A percentile compares a stretch with the other conserved stretches of the same genome.
Evolutionary conservation across 441 rosid genomes (phyloP).

Genomic region (Gossypium laxum): DNA sequence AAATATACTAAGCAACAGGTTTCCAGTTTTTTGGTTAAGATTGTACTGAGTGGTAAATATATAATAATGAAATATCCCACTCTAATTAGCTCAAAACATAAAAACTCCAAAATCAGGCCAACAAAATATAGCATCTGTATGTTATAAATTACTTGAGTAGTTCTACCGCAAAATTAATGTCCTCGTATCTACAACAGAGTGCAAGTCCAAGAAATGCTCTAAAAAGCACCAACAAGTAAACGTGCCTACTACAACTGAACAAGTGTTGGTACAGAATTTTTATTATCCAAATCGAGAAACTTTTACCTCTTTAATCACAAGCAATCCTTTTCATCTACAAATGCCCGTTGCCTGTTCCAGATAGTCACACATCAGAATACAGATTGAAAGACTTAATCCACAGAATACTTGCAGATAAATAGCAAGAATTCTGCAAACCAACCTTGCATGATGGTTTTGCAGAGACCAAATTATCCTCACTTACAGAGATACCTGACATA

Average conservation of each 20-base stretch:
- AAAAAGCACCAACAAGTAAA: not conserved
- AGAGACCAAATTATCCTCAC: not conserved
- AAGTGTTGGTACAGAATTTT: not conserved
- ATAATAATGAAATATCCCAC: not conserved
- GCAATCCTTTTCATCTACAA: not conserved
- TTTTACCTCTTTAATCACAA: not conserved
- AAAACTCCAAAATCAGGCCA: not conserved
- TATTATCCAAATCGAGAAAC: not conserved
- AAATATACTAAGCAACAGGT: not conserved
- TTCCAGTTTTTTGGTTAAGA: not conserved
- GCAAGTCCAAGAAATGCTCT: not conserved
- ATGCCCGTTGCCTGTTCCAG: constrained; percentile 9
- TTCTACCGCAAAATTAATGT: not conserved
- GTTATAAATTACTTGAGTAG: not conserved
- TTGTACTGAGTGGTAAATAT: not conserved
- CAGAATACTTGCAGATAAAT: not conserved
- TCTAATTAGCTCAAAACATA: not conserved
- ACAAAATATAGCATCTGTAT: not conserved
- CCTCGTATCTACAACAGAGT: not conserved
- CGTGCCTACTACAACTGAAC: not conserved
- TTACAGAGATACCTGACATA: not conserved
- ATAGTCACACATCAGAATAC: not conserved
- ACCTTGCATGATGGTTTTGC: not conserved
- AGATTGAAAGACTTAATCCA: not conserved
- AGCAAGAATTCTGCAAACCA: not conserved